Evolutionary conservation across 208 protist species (phyloP).

Genomic region (Acanthamoeba healyi): DNA sequence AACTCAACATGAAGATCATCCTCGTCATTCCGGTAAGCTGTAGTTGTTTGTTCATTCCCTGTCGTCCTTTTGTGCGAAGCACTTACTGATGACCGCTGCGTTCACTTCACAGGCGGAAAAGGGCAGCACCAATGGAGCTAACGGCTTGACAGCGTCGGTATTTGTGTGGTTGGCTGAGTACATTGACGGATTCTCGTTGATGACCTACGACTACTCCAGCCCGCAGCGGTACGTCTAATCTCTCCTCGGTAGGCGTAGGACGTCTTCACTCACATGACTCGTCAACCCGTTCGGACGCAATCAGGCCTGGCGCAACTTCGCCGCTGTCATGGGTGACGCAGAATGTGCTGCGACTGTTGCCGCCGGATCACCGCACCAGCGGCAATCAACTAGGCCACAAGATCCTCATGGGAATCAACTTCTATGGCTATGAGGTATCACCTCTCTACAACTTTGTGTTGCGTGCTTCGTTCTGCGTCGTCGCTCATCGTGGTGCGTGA

Average conservation of each 20-base stretch:
- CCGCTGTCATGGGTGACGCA: constrained; percentile 67
- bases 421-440: constrained; percentile 66
- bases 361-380: constrained; percentile 35
- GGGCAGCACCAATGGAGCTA: neutral
- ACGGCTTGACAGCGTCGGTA: constrained; percentile 5
- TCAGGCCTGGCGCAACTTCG: constrained; percentile 50
- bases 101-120: constrained; percentile 24
- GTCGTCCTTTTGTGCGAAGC: neutral
- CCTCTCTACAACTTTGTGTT: neutral
- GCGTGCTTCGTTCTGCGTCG: too few species aligned
- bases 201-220: constrained; percentile 68
- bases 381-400: constrained; percentile 15
- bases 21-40: constrained; percentile 44
- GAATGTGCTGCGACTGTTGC: constrained; percentile 35
- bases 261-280: too few species aligned
- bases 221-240: neutral
- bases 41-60: neutral
- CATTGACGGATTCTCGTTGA: constrained; percentile 53
- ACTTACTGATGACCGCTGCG: neutral
- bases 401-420: constrained; percentile 71
- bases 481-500: too few species aligned
- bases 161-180: constrained; percentile 10
- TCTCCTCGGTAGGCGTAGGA: too few species aligned
- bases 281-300: too few species aligned
- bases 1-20: constrained; percentile 67